A percentile compares a stretch with the other conserved stretches of the same genome.
phyloP scores from a whole-genome alignment of 768 basidiomycete species.

The Tylopilus subfusipes region DNA sequence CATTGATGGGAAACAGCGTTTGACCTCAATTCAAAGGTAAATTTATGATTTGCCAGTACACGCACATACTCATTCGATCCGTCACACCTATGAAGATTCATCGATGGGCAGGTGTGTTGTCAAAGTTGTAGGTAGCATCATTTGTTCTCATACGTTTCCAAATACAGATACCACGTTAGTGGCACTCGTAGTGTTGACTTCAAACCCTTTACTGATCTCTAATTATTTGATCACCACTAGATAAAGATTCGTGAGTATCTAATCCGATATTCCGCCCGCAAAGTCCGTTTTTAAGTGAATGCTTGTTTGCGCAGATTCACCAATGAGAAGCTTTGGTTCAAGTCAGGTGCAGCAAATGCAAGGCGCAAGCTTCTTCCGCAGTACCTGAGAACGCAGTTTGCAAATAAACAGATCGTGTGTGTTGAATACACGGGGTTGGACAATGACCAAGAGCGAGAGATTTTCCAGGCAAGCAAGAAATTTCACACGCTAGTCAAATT shows the following conservation, averaged over 20 bases:
- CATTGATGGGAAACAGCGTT: conserved; percentile 68
- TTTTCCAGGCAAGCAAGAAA: conserved; percentile 47
- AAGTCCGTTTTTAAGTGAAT: background rate
- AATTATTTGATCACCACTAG: conserved; percentile 18
- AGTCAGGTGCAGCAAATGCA: conserved; percentile 17
- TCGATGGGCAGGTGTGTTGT: conserved; percentile 50
- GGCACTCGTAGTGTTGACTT: background rate
- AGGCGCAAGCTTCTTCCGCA: conserved; percentile 34
- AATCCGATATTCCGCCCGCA: background rate
- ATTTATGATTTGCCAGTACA: background rate
- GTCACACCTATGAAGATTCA: conserved; percentile 39
- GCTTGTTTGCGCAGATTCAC: conserved; percentile 22
- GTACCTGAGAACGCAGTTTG: conserved; percentile 36
- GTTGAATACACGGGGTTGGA: conserved; percentile 51
- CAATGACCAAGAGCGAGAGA: conserved; percentile 58
- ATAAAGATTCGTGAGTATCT: conserved; percentile 38
- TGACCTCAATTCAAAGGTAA: conserved; percentile 63
- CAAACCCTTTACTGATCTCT: conserved; percentile 5
- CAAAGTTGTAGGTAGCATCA: background rate
- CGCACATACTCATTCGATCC: background rate
- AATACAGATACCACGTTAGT: conserved; percentile 44
- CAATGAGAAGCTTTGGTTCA: conserved; percentile 38
- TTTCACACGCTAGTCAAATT: background rate
- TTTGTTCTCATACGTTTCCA: conserved; percentile 1
- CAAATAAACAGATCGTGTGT: conserved; percentile 46